Evolutionary conservation across 129 eudicot species (phyloP).

Genomic region (Sambucus nigra): DNA sequence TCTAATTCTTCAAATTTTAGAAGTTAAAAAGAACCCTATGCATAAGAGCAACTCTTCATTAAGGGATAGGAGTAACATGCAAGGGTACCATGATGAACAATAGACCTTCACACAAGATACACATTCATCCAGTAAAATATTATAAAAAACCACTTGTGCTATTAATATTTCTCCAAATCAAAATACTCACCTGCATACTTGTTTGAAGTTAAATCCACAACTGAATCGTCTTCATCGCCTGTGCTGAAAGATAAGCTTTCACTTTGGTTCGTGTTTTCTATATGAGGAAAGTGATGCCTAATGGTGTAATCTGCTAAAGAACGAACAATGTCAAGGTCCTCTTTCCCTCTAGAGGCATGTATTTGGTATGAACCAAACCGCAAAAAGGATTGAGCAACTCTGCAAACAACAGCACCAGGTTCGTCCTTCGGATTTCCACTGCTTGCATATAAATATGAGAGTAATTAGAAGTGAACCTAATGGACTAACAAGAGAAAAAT

Average conservation of each 20-base stretch:
- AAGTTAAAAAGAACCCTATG: background rate
- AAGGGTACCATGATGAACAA: background rate
- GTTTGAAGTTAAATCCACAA: conserved; percentile 91
- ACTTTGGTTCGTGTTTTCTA: conserved; percentile 67
- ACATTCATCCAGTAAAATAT: no score
- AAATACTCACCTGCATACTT: conserved; percentile 73
- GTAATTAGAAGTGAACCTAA: background rate
- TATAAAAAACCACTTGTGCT: background rate
- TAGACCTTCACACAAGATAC: background rate
- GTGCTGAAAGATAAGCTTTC: conserved; percentile 74
- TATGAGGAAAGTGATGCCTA: conserved; percentile 85
- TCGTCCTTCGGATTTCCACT: conserved; percentile 99
- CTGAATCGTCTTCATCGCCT: conserved; percentile 55
- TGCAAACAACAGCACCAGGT: conserved; percentile 96
- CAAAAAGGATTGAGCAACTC: conserved; percentile 93
- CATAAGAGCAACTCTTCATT: background rate
- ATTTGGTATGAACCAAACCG: conserved; percentile 92
- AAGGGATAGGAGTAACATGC: background rate
- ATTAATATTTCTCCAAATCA: background rate
- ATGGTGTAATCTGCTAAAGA: conserved; percentile 85
- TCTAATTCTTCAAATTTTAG: no score
- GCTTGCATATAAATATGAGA: conserved; percentile 19
- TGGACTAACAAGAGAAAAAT: no score
- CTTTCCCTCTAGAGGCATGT: conserved; percentile 86
- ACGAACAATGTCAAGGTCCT: conserved; percentile 67